Evolutionary conservation across 768 basidiomycete genomes (phyloP).

Genomic region (Mycena haematopus): DNA sequence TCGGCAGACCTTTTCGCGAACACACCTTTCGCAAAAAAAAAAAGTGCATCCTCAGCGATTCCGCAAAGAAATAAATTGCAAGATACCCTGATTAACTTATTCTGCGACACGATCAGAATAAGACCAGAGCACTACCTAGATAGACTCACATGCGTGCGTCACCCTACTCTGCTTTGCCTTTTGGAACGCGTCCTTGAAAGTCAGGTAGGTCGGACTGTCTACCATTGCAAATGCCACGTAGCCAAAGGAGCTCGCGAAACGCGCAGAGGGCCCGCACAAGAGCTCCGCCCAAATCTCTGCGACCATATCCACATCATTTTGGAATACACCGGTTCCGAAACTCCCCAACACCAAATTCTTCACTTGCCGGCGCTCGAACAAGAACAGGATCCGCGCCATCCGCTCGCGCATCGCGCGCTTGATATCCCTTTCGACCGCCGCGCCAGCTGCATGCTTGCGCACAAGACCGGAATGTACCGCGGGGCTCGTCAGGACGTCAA

Average conservation of each 20-base stretch:
- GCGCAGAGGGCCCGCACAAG: conserved; percentile 44
- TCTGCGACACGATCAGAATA: not conserved
- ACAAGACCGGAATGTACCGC: conserved; percentile 74
- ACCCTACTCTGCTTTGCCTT: not conserved
- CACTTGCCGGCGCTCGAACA: conserved; percentile 56
- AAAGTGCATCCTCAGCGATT: too few relatives aligned
- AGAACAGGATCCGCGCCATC: conserved; percentile 57
- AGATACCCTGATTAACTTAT: too few relatives aligned
- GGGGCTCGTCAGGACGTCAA: conserved; percentile 73
- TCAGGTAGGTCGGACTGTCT: conserved; percentile 48
- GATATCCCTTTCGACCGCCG: conserved; percentile 10
- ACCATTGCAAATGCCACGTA: conserved; percentile 59
- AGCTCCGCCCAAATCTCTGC: conserved; percentile 60
- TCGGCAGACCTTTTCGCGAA: too few relatives aligned
- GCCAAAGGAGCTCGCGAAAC: conserved; percentile 54
- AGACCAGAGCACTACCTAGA: not conserved
- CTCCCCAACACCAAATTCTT: conserved; percentile 56
- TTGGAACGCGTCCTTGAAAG: conserved; percentile 24
- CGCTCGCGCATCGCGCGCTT: conserved; percentile 53
- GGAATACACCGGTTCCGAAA: conserved; percentile 65
- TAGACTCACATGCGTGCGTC: not conserved
- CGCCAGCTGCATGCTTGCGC: conserved; percentile 29
- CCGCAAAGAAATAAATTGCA: too few relatives aligned
- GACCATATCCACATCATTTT: conserved; percentile 50
- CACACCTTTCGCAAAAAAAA: too few relatives aligned